A percentile compares a stretch with the other conserved stretches of the same genome.
These are phyloP conservation scores for Pichia kluyveri DNA, from an alignment of 805 yeast species.

Conservation along the genomic window DNA sequence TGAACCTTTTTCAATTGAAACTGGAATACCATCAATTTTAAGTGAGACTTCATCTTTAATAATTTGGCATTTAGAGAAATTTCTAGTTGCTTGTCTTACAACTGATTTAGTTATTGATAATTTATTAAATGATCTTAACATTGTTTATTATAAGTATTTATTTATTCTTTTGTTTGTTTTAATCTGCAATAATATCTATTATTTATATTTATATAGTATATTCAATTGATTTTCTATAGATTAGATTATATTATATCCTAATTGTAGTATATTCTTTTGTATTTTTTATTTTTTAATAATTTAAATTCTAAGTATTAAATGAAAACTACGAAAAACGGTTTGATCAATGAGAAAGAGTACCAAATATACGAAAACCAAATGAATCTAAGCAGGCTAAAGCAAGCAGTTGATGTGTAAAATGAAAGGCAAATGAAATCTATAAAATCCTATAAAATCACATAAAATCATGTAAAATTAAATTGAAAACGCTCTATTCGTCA, in stretches of 20 bases:
- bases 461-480: not conserved
- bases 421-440: not conserved
- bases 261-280: no score
- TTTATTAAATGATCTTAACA: conserved; percentile 13
- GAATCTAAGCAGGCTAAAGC: not conserved
- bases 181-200: no score
- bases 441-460: not conserved
- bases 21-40: conserved; percentile 62
- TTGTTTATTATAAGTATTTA: not conserved
- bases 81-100: conserved; percentile 9
- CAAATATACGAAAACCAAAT: no score
- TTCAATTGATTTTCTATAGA: no score
- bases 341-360: no score
- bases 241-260: no score
- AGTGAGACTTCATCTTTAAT: conserved; percentile 24
- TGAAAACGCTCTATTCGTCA: no score
- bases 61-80: conserved; percentile 4
- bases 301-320: no score
- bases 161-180: not conserved
- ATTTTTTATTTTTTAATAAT: no score
- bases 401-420: not conserved
- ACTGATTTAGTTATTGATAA: conserved; percentile 5
- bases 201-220: no score
- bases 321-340: no score
- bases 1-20: conserved; percentile 75